A percentile compares a stretch with the other conserved stretches of the same genome.
Conservation (phyloP, 2,329 filamentous ascomycete genomes). For the Aspergillus sp. region DNA sequence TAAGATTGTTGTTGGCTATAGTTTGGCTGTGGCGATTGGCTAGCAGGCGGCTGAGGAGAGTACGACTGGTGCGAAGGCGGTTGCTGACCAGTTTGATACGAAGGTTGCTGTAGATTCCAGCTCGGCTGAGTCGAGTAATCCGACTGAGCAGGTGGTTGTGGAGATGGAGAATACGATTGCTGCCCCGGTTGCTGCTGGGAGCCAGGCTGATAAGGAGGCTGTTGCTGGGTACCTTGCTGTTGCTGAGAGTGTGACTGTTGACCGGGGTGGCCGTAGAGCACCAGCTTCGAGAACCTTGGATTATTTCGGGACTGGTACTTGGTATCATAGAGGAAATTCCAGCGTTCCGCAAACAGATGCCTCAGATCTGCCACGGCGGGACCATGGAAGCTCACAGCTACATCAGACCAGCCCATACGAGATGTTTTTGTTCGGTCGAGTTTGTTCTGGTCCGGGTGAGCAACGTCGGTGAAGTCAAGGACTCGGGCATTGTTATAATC, state of each 20-base stretch:
- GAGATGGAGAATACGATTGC: constrained; percentile 3
- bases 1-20: background rate
- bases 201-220: constrained; percentile 16
- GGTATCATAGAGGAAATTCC: constrained; percentile 86
- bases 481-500: constrained; percentile 91
- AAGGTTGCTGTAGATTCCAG: constrained; percentile 10
- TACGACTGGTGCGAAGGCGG: constrained; percentile 12
- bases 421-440: constrained; percentile 78
- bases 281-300: constrained; percentile 51
- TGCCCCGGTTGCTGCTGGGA: constrained; percentile 12
- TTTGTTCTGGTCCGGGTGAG: constrained; percentile 83
- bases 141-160: background rate
- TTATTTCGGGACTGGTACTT: constrained; percentile 72
- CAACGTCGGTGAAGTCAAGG: constrained; percentile 78
- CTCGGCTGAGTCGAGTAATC: background rate
- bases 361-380: constrained; percentile 75
- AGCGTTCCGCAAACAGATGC: constrained; percentile 80
- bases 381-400: constrained; percentile 76
- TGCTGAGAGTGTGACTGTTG: constrained; percentile 18
- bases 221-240: constrained; percentile 19
- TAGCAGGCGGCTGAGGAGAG: background rate
- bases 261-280: constrained; percentile 37
- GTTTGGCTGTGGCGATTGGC: constrained; percentile 6
- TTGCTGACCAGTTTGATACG: constrained; percentile 16
- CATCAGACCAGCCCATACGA: constrained; percentile 92